phyloP scores from a whole-genome alignment of 2,329 filamentous ascomycete species.

The Nothomitra cinnamomea region DNA sequence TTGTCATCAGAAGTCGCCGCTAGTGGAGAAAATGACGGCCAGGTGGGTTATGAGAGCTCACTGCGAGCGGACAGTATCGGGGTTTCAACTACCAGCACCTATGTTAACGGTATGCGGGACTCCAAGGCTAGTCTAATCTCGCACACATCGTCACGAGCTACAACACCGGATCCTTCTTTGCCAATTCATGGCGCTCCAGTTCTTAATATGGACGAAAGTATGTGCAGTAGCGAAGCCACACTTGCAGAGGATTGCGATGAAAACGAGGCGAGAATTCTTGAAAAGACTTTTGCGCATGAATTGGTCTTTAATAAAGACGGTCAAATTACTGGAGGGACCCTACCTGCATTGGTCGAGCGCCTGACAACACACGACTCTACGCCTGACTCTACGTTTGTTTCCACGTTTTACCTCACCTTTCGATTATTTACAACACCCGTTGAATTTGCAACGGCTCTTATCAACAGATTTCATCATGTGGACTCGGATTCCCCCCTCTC shows the following conservation, averaged over 20 bases:
- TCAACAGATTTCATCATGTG: conserved; percentile 85
- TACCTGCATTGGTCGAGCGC: conserved; percentile 82
- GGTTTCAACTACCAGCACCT: conserved; percentile 61
- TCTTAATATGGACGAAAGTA: conserved; percentile 35
- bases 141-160: conserved; percentile 70
- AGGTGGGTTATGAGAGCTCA: conserved; percentile 15
- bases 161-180: conserved; percentile 41
- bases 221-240: conserved; percentile 42
- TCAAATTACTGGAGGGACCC: conserved; percentile 79
- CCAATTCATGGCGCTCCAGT: not conserved
- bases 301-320: conserved; percentile 88
- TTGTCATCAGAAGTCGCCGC: conserved; percentile 16
- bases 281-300: conserved; percentile 82
- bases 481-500: conserved; percentile 60
- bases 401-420: conserved; percentile 93
- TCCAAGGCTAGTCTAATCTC: conserved; percentile 70
- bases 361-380: conserved; percentile 86
- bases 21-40: conserved; percentile 16
- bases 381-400: conserved; percentile 80
- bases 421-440: conserved; percentile 73
- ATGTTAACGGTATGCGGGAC: conserved; percentile 52
- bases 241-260: conserved; percentile 44
- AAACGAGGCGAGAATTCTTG: conserved; percentile 67
- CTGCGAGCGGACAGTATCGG: conserved; percentile 53
- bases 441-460: conserved; percentile 64